Evolutionary conservation across 306 rosid genomes (phyloP), one percentile per base, ranked within the genome.

Genomic region (Cicer judaicum): DNA sequence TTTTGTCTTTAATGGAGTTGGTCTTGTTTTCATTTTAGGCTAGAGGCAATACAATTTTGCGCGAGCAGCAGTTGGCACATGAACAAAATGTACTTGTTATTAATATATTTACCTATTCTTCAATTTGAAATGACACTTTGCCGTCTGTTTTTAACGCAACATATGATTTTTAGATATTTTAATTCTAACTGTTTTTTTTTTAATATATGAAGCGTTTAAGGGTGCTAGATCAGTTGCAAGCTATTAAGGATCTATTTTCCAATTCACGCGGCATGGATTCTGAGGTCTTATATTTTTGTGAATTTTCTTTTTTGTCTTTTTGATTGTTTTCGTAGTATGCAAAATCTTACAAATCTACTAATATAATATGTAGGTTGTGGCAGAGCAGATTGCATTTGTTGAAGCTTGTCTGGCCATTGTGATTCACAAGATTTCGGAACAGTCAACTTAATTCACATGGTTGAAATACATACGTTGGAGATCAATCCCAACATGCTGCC

Each of bases 41-140:
- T 66, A 90, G 99, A 84, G 98, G 97, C 84, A 90, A 92, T 84
- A 98, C 97, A 71, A 89, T 90, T 84, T 82, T 95, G 92, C 98
- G 92, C 71, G 99, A 95, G 84, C 84, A 97, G 72, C 98, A 97
- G 56, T 74, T 95, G 87, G 99, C 98, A 70, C 98, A 90, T 78
- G 99, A 95, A 61, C 99, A 95, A 88, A 96, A 95, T 83, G 99
- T 95, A 90, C 47, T 76, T 57, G 34, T 24, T 24, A 24, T 75
- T 70, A 1, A 48, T 81, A n/a, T 63, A 55, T 78, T 13, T 24
- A 63, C 47, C n/a, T 43, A 16, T 64, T 60, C 18, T 57, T 21
- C 54, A 9, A 13, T 42, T 59, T 53, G 40, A 69, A 41, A 24
- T 24, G 46, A 43, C 54, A 7, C 2, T 43, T 24, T 24, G 34